phyloP scores from a whole-genome alignment of 177 flowering plant species.

The Vitis hybrid region DNA sequence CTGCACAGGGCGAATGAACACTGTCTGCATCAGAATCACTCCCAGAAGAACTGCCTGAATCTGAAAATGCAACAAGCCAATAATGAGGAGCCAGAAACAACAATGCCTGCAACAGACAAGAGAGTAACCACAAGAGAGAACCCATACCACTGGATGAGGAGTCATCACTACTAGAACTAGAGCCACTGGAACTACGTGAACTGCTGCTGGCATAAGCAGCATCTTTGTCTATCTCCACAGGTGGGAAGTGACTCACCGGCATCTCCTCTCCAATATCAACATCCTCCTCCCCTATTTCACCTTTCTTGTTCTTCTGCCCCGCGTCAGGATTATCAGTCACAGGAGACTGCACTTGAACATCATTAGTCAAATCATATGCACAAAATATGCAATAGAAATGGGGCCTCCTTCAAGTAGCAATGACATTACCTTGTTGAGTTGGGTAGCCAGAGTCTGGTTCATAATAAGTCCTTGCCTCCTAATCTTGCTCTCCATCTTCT shows the following conservation, averaged over 20 bases:
- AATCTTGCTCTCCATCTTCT: slow-evolving; percentile 48
- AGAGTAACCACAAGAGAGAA: not conserved
- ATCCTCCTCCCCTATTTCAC: slow-evolving; percentile 46
- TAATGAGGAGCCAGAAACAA: not conserved
- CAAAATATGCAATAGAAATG: not conserved
- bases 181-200: slow-evolving; percentile 42
- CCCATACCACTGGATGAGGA: slow-evolving; percentile 70
- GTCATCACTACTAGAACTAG: slow-evolving; percentile 62
- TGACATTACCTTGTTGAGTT: slow-evolving; percentile 19
- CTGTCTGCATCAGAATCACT: slow-evolving; percentile 69
- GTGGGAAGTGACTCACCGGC: slow-evolving; percentile 39
- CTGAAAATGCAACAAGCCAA: slow-evolving; percentile 53
- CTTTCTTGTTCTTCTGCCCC: slow-evolving; percentile 33
- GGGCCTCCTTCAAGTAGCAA: too few relatives aligned
- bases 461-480: slow-evolving; percentile 37
- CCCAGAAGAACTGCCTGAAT: slow-evolving; percentile 73
- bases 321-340: slow-evolving; percentile 16
- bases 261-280: slow-evolving; percentile 55
- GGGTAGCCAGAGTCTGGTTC: slow-evolving; percentile 4
- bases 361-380: not conserved
- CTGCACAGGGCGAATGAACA: slow-evolving; percentile 35
- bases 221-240: slow-evolving; percentile 52
- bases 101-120: not conserved
- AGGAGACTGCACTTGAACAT: slow-evolving; percentile 12
- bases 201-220: slow-evolving; percentile 46